Base-by-base conservation (phyloP, 176 grass and related monocot species). In the Eragrostis nindensis region DNA sequence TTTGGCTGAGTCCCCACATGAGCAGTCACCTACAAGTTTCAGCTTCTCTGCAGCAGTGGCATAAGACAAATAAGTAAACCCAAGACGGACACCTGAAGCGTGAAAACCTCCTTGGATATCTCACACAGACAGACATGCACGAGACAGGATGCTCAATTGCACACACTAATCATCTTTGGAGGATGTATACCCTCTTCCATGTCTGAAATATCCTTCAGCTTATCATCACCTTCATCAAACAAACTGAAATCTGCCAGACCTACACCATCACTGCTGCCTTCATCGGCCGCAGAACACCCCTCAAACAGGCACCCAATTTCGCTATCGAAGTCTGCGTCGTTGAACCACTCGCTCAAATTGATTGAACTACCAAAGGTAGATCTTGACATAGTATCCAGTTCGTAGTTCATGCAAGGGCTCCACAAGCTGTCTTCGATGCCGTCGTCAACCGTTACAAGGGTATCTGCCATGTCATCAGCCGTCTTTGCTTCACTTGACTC, bases 401-500 rank as follows among this genome's bases (percentile, higher is more conserved):
- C 82, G 43, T 82, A 81, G 61, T 87, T 85, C 85, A 83, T 74
- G 78, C 85, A 90, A 46, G 52, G 54, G 78, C 73, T 85, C 87
- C 91, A 90, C 10, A 87, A 80, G 48, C 61, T 87, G 54, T 87
- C 85, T 36, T 68, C 73, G 0, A 82, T 46, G 77, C 5, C 0
- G 6, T 64, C 21, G 3, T 80, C 29, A 57, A 67, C 41, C 12
- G 52, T 36, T 8, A 52, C 13, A 2, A 77, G 40, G 15, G 71
- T 39, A 24, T 78, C 41, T 46, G 68, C 29, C 42, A 67, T 52
- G 8, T 30, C 47, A 5, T 11, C 38, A 2, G 80, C 52, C 16
- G 48, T 73, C 39, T 73, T 77, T 3, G 12, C 36, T 62, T 70
- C 55, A 42, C 32, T 44, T 18, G 47, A 24, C 54, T 45, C 39